A percentile compares a stretch with the other conserved stretches of the same genome.
These are phyloP conservation scores for Bidens hawaiensis DNA, from an alignment of 140 eudicot genomes.

Conservation along the genomic window DNA sequence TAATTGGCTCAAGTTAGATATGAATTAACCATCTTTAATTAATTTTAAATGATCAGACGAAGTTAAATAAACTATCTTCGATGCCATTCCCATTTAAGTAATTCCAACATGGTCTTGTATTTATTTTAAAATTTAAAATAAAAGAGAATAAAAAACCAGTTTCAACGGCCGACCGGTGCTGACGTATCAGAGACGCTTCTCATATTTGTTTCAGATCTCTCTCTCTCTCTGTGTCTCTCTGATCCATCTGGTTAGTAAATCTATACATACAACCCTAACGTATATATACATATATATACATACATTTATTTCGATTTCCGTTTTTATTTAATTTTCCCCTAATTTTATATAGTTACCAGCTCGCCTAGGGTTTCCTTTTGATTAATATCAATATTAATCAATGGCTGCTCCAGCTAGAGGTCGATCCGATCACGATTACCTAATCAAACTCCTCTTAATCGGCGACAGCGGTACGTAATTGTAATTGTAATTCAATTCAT, in stretches of 20 bases:
- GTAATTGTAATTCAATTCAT: neutral
- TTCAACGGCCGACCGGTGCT: slow-evolving; percentile 30
- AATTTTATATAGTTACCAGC: slow-evolving; percentile 5
- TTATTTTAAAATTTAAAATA: too few species aligned
- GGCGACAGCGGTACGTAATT: slow-evolving; percentile 39
- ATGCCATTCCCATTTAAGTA: too few species aligned
- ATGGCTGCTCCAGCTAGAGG: slow-evolving; percentile 51
- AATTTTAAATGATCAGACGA: too few species aligned
- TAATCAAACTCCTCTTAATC: slow-evolving; percentile 36
- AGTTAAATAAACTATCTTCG: too few species aligned
- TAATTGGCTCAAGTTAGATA: too few species aligned
- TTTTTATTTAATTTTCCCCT: slow-evolving; percentile 19
- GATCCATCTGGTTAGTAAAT: slow-evolving; percentile 31
- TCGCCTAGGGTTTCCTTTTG: slow-evolving; percentile 11
- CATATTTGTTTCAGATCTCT: slow-evolving; percentile 21
- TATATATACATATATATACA: neutral
- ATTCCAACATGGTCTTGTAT: too few species aligned
- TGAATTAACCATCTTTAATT: too few species aligned
- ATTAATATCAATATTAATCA: slow-evolving; percentile 6
- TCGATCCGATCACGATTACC: slow-evolving; percentile 49
- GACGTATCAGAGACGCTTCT: slow-evolving; percentile 21
- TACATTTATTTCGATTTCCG: neutral
- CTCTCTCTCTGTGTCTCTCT: slow-evolving; percentile 18
- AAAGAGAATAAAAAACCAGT: neutral
- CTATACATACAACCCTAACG: slow-evolving; percentile 5